Conservation (phyloP, 768 basidiomycete genomes). For the Pleurotus giganteus region DNA sequence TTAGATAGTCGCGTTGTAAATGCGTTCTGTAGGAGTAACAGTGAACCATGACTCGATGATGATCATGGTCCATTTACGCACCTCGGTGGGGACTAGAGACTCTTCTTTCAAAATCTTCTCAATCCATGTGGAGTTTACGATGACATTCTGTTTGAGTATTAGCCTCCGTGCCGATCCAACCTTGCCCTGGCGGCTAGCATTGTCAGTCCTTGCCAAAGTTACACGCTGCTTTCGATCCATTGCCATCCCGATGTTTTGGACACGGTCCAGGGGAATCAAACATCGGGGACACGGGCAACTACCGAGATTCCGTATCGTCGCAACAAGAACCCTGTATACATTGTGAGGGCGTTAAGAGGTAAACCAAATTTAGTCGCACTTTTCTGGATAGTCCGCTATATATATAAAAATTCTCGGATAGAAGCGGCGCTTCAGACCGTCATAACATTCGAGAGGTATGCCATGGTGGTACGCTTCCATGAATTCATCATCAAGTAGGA, state of each 20-base stretch:
- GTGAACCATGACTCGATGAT: not conserved
- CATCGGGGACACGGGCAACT: constrained; percentile 29
- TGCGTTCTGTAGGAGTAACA: constrained; percentile 26
- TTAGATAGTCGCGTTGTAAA: constrained; percentile 22
- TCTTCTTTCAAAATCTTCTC: constrained; percentile 12
- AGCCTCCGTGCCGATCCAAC: not conserved
- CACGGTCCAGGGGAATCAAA: constrained; percentile 16
- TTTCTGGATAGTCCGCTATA: constrained; percentile 36
- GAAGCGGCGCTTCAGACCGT: constrained; percentile 25
- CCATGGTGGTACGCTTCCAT: constrained; percentile 26
- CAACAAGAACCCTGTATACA: constrained; percentile 20
- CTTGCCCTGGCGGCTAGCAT: not conserved
- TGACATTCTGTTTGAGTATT: constrained; percentile 1
- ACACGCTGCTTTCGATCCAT: constrained; percentile 14
- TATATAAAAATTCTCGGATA: constrained; percentile 31
- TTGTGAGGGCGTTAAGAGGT: constrained; percentile 2
- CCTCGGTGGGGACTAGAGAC: constrained; percentile 21
- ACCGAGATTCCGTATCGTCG: constrained; percentile 16
- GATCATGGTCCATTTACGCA: constrained; percentile 11
- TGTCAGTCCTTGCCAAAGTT: not conserved
- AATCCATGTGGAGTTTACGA: constrained; percentile 11
- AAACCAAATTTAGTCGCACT: constrained; percentile 19
- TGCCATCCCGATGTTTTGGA: constrained; percentile 26
- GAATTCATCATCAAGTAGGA: too few species aligned
- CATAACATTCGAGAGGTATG: constrained; percentile 24